Percentiles rank a stretch among this genome's conserved stretches.
These are phyloP conservation scores for Aspergillus bridgeri DNA, from an alignment of 495 filamentous ascomycete species.

Conservation along the genomic window DNA sequence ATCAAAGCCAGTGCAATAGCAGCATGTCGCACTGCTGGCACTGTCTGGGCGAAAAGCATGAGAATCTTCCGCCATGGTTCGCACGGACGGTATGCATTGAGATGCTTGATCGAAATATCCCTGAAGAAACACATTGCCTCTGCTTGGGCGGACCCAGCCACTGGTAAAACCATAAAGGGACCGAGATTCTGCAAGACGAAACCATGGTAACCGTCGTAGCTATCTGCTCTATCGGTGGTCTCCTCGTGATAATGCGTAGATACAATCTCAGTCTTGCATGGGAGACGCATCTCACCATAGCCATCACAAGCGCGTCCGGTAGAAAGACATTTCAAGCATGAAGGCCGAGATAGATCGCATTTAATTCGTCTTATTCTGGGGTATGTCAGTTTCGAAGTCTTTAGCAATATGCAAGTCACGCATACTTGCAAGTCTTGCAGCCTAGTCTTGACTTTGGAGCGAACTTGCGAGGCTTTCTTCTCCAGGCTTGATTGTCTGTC, in stretches of 20 bases:
- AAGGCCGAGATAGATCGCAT: conserved; percentile 3
- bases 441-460: conserved; percentile 33
- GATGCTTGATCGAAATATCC: conserved; percentile 26
- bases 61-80: conserved; percentile 28
- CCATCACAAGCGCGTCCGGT: conserved; percentile 3
- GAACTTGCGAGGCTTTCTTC: conserved; percentile 30
- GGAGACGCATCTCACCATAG: conserved; percentile 9
- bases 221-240: conserved; percentile 4
- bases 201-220: background rate
- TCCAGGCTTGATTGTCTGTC: conserved; percentile 20
- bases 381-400: conserved; percentile 4
- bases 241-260: conserved; percentile 6
- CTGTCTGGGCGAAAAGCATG: conserved; percentile 31
- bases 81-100: conserved; percentile 27
- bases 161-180: conserved; percentile 9
- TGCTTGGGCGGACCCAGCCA: conserved; percentile 16
- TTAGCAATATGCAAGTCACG: conserved; percentile 9
- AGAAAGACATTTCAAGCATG: conserved; percentile 4
- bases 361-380: conserved; percentile 2
- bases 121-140: conserved; percentile 29
- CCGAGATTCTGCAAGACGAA: conserved; percentile 6
- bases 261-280: conserved; percentile 4
- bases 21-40: conserved; percentile 29
- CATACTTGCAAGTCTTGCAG: conserved; percentile 38
- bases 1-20: conserved; percentile 27